Evolutionary conservation across 176 grass and related monocot species (phyloP).

Genomic region (Lolium perenne): DNA sequence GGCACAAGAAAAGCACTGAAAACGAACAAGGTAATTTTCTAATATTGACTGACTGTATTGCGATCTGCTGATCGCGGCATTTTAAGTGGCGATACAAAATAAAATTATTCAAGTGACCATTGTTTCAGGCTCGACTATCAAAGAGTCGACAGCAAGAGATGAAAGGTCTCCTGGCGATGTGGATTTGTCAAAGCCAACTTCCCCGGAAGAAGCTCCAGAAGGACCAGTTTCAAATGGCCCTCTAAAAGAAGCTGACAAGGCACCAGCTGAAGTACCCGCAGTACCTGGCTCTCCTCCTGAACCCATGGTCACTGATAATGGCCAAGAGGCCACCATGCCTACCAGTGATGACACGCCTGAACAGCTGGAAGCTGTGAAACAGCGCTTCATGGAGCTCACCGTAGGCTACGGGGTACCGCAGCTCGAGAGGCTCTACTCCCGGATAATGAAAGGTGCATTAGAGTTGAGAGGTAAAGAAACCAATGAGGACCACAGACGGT

Average conservation of each 20-base stretch:
- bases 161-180: conserved; percentile 50
- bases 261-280: conserved; percentile 45
- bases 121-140: conserved; percentile 50
- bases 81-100: neutral
- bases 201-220: conserved; percentile 48
- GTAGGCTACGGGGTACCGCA: conserved; percentile 68
- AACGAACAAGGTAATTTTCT: conserved; percentile 70
- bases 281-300: conserved; percentile 37
- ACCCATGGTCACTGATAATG: conserved; percentile 48
- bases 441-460: conserved; percentile 67
- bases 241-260: conserved; percentile 41
- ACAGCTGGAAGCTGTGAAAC: conserved; percentile 58
- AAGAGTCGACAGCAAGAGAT: conserved; percentile 59
- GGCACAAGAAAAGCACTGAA: conserved; percentile 76
- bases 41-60: neutral
- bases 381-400: conserved; percentile 70
- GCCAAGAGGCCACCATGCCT: conserved; percentile 15
- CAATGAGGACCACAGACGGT: conserved; percentile 64
- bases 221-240: conserved; percentile 62
- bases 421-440: conserved; percentile 86
- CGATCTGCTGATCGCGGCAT: neutral
- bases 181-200: conserved; percentile 59
- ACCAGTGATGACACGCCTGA: conserved; percentile 45
- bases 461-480: conserved; percentile 58
- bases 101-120: neutral